These are phyloP conservation scores for Coemansia sp. DNA, from an alignment of 192 early-diverging fungal genomes.

Conservation along the genomic window DNA sequence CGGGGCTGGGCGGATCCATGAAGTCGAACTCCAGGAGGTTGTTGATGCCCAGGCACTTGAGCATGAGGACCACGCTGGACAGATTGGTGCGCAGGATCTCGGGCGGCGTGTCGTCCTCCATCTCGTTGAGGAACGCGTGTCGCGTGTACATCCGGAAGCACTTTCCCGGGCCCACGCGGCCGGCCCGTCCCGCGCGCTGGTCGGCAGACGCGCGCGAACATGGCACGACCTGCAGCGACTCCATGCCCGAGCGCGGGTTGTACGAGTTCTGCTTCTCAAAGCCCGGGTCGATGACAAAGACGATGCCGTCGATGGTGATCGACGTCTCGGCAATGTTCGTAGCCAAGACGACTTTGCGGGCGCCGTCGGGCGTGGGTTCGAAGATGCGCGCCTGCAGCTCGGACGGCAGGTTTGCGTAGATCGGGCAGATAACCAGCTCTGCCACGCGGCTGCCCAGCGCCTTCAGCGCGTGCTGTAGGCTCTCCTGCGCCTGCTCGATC, in stretches of 20 bases:
- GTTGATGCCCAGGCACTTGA: slow-evolving; percentile 97
- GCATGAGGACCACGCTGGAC: slow-evolving; percentile 79
- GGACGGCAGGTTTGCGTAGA: slow-evolving; percentile 93
- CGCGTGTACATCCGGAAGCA: slow-evolving; percentile 96
- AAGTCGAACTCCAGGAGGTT: slow-evolving; percentile 97
- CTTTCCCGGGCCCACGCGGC: slow-evolving; percentile 94
- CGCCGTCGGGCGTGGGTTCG: slow-evolving; percentile 90
- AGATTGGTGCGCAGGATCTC: slow-evolving; percentile 98
- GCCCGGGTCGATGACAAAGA: slow-evolving; percentile 97
- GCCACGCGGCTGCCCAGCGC: slow-evolving; percentile 82
- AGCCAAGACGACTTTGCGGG: slow-evolving; percentile 91
- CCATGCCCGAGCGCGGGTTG: slow-evolving; percentile 94
- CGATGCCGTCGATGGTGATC: slow-evolving; percentile 95
- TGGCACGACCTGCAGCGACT: slow-evolving; percentile 92
- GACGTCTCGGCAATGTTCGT: slow-evolving; percentile 99
- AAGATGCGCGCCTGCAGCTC: slow-evolving; percentile 98
- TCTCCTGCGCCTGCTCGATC: slow-evolving; percentile 90
- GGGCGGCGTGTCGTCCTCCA: slow-evolving; percentile 91
- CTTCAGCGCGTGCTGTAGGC: slow-evolving; percentile 67
- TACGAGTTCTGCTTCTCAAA: slow-evolving; percentile 96
- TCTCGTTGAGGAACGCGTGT: slow-evolving; percentile 87
- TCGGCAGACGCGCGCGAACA: slow-evolving; percentile 91
- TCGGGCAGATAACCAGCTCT: slow-evolving; percentile 91
- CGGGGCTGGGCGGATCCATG: slow-evolving; percentile 95
- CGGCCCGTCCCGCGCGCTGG: slow-evolving; percentile 94